Conservation (phyloP, 75 land plant genomes). For the Picea sitchensis region DNA sequence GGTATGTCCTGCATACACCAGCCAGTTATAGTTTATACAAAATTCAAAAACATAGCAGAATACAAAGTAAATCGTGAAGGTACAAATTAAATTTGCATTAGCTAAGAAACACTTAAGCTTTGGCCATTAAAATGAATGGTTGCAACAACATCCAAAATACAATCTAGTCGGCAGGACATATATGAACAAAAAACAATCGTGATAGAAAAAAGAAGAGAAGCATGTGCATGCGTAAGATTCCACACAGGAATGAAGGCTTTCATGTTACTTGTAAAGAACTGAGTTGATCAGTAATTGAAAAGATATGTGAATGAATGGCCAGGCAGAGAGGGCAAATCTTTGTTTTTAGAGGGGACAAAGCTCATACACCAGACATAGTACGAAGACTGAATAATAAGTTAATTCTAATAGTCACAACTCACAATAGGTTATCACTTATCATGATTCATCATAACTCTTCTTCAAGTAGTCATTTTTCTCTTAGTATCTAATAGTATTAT, state of each 20-base stretch:
- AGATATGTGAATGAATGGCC: background rate
- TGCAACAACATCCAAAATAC: background rate
- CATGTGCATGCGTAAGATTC: background rate
- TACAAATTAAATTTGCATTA: background rate
- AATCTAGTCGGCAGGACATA: background rate
- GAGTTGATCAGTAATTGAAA: background rate
- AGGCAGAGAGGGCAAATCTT: too few species aligned
- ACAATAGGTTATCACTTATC: too few species aligned
- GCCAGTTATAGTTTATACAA: too few species aligned
- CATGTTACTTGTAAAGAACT: too few species aligned
- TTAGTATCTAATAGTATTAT: too few species aligned
- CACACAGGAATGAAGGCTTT: too few species aligned
- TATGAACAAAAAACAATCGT: background rate
- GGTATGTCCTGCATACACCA: conserved; percentile 52
- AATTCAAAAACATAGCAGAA: background rate
- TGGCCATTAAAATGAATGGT: background rate
- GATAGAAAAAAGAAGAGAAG: background rate
- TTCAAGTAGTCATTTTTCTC: too few species aligned
- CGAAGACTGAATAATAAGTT: too few species aligned
- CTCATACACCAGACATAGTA: too few species aligned
- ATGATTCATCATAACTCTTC: too few species aligned
- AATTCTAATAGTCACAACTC: too few species aligned
- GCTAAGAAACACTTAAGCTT: background rate
- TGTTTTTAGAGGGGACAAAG: too few species aligned
- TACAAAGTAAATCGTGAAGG: background rate